phyloP scores from a whole-genome alignment of 2,329 filamentous ascomycete genomes.

The Cladosporium sp. region DNA sequence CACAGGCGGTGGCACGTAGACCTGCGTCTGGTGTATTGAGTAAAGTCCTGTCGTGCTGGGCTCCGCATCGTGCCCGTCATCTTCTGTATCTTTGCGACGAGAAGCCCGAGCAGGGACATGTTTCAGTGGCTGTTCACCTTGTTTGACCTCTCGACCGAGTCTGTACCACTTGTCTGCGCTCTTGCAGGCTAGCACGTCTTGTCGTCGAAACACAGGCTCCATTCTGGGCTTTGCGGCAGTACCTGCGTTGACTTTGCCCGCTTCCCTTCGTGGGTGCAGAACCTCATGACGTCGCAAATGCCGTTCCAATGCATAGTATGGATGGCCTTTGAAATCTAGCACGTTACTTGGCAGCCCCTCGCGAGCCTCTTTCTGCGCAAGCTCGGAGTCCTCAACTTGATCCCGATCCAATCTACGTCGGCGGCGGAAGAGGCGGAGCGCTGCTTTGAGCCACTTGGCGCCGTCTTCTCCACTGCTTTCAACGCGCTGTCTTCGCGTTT shows the following conservation, averaged over 20 bases:
- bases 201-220: constrained; percentile 77
- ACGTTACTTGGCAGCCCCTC: constrained; percentile 55
- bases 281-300: constrained; percentile 83
- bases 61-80: constrained; percentile 37
- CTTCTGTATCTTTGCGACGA: constrained; percentile 22
- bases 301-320: constrained; percentile 66
- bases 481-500: constrained; percentile 77
- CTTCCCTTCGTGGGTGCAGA: constrained; percentile 64
- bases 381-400: constrained; percentile 75
- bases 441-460: constrained; percentile 52
- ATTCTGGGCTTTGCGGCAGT: constrained; percentile 51
- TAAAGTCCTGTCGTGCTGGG: constrained; percentile 56
- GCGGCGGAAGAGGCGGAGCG: constrained; percentile 42
- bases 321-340: constrained; percentile 39
- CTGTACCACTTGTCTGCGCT: constrained; percentile 90
- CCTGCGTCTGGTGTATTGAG: constrained; percentile 58
- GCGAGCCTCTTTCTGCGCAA: constrained; percentile 64
- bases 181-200: constrained; percentile 72
- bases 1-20: constrained; percentile 74
- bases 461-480: constrained; percentile 58
- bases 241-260: constrained; percentile 73
- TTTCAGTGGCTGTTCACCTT: constrained; percentile 78
- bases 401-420: constrained; percentile 58
- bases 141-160: constrained; percentile 72
- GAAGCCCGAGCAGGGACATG: constrained; percentile 44